Percentiles rank a stretch among this genome's conserved stretches.
Evolutionary conservation across 2,329 filamentous ascomycete species (phyloP).

Genomic region (Dothistroma septosporum): DNA sequence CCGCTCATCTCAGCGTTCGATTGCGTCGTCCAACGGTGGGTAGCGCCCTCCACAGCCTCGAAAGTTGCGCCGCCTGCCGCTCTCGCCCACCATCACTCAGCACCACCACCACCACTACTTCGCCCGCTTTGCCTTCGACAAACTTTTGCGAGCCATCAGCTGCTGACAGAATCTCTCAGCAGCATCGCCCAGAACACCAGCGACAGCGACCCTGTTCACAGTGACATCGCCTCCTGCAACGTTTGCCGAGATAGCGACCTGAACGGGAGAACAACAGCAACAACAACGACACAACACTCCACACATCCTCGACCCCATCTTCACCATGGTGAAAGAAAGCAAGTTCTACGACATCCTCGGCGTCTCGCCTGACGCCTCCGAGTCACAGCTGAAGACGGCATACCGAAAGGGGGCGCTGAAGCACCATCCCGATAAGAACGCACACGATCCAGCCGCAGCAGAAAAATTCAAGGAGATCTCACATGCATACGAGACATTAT

Average conservation of each 20-base stretch:
- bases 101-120: background rate
- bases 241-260: constrained; percentile 10
- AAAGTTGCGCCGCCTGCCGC: constrained; percentile 1
- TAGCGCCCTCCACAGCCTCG: background rate
- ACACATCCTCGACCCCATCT: constrained; percentile 13
- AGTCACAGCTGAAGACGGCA: constrained; percentile 84
- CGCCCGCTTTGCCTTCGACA: background rate
- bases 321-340: constrained; percentile 71
- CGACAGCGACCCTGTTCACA: background rate
- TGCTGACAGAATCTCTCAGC: background rate
- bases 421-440: constrained; percentile 93
- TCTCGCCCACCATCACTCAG: background rate
- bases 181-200: background rate
- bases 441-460: constrained; percentile 84
- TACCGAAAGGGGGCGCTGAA: constrained; percentile 82
- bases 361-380: constrained; percentile 73
- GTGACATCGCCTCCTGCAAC: background rate
- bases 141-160: background rate
- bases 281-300: background rate
- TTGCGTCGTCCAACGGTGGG: background rate
- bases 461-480: constrained; percentile 99
- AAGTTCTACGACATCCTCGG: constrained; percentile 76
- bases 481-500: constrained; percentile 93
- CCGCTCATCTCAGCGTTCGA: background rate
- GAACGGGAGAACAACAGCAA: constrained; percentile 8